Conservation (phyloP, 768 basidiomycete species). For the Tulasnella calospora region DNA sequence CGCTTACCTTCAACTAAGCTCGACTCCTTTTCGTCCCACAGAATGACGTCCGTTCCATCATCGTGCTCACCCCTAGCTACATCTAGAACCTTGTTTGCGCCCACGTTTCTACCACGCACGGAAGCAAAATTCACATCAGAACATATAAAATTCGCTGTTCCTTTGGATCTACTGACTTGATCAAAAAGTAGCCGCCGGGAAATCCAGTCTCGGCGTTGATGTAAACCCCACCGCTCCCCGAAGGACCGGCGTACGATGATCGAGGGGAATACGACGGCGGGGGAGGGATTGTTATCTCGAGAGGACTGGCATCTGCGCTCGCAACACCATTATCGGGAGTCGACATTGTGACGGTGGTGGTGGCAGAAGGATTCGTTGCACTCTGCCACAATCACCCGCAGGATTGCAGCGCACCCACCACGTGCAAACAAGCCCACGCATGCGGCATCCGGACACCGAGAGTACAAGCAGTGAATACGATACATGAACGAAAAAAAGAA, state of each 20-base stretch:
- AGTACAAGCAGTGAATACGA: not conserved
- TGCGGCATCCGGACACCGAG: not conserved
- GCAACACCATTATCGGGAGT: not conserved
- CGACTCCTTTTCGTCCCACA: conserved; percentile 69
- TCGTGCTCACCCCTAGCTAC: conserved; percentile 49
- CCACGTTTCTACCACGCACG: conserved; percentile 49
- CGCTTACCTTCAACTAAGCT: conserved; percentile 69
- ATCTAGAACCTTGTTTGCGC: conserved; percentile 53
- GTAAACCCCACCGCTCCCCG: conserved; percentile 11
- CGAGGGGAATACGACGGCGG: conserved; percentile 18
- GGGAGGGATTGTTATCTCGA: not conserved
- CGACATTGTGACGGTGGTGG: not conserved
- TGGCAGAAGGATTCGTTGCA: not conserved
- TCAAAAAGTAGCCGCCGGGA: conserved; percentile 26
- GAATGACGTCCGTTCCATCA: conserved; percentile 57
- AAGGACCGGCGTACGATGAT: not conserved
- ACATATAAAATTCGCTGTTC: not conserved
- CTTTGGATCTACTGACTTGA: not conserved
- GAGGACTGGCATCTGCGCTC: not conserved
- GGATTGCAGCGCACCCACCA: not conserved
- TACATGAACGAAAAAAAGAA: not conserved
- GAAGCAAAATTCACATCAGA: not conserved
- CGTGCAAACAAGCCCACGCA: not conserved
- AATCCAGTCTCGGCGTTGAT: conserved; percentile 18
- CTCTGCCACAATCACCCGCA: not conserved